Percentiles rank a stretch among this genome's conserved stretches.
Evolutionary conservation across 2,329 filamentous ascomycete genomes (phyloP).

Genomic region (Rhinocladiella mackenziei): DNA sequence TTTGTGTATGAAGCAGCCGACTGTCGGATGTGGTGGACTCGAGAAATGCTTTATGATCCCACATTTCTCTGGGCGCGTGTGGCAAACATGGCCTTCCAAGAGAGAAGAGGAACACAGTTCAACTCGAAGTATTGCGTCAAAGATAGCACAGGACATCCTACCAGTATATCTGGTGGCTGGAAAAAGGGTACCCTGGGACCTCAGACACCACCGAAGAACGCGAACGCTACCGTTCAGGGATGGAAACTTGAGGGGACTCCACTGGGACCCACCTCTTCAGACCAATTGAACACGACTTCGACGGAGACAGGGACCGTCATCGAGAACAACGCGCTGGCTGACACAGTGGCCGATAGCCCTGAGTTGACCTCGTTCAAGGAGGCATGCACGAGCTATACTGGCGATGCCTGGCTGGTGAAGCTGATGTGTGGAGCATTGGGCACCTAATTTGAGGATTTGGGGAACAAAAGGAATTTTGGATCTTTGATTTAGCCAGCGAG

Average conservation of each 20-base stretch:
- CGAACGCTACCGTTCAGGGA: conserved; percentile 13
- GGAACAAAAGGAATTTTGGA: conserved; percentile 1
- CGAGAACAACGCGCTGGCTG: conserved; percentile 4
- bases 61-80: conserved; percentile 51
- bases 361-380: too few relatives aligned
- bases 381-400: conserved; percentile 7
- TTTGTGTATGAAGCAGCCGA: conserved; percentile 60
- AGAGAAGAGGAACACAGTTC: conserved; percentile 21
- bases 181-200: conserved; percentile 20
- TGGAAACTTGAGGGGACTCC: conserved; percentile 20
- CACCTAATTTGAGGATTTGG: conserved; percentile 2
- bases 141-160: conserved; percentile 22
- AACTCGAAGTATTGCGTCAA: conserved; percentile 25
- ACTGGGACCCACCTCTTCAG: conserved; percentile 6
- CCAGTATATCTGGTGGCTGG: conserved; percentile 25
- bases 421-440: conserved; percentile 11
- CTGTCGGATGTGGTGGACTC: conserved; percentile 58
- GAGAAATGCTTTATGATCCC: conserved; percentile 50
- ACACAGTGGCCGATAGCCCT: too few relatives aligned
- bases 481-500: conserved; percentile 18
- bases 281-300: neutral
- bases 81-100: conserved; percentile 37
- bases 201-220: conserved; percentile 17
- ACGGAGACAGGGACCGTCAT: conserved; percentile 1
- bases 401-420: conserved; percentile 14